Base-by-base conservation (phyloP, 805 yeast genomes). In the Suhomyces xylopsoci region DNA sequence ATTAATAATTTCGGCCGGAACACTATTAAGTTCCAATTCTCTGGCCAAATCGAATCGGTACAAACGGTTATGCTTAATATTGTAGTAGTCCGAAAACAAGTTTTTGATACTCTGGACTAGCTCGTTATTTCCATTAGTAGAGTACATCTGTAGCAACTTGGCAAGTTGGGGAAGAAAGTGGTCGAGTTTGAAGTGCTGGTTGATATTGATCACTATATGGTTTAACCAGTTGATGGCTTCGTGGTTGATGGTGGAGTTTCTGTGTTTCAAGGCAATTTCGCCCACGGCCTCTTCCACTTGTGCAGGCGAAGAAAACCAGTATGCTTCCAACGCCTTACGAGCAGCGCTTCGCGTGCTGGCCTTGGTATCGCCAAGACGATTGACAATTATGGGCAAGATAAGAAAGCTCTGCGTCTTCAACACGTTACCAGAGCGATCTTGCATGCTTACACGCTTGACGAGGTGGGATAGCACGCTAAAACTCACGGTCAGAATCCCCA, bases 391-490 rank as follows among this genome's bases (percentile, higher is more conserved):
- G 1, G 88, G 88, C 4, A 84, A 62, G 2, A 81, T 77, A 22
- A 72, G 64, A 50, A 69, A 71, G 40, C 79, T 71, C 38, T 78
- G 78, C 1, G 67, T 62, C 53, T 68, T 69, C 43, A 83, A 67
- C 0, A 78, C 70, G 12, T 50, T 24, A 2, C 73, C 73, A 8
- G 64, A 60, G 1, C 73, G 66, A 57, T 82, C 85, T 64, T 83
- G 88, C 65, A 81, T 79, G 46, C 82, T 77, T 5, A 83, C 80
- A 19, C 88, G 67, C 53, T 82, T 83, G 28, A 83, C 77, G 49
- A 83, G 64, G 59, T 83, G 86, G 47, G 84, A 81, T 3, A 81
- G 62, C 0, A 82, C 75, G 26, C 81, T 76, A 59, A 83, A 82
- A 2, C 82, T 74, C 20, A 66, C 51, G 1, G 73, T 54, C 54